Evolutionary conservation across 257 asterid genomes (phyloP).

Genomic region (Cordia subcordata): DNA sequence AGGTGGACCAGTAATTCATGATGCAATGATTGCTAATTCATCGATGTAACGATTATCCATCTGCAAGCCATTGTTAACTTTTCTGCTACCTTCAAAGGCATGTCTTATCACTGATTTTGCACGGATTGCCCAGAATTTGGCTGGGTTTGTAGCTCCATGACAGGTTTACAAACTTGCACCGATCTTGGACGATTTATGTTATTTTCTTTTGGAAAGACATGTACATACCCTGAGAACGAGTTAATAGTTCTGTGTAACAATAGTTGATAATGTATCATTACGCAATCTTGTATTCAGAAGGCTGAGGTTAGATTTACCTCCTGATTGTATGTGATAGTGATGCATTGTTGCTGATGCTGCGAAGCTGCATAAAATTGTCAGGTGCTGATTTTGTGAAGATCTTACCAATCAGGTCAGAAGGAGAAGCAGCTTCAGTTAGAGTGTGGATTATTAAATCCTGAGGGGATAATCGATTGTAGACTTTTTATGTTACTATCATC

Average conservation of each 20-base stretch:
- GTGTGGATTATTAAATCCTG: no score
- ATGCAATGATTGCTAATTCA: neutral
- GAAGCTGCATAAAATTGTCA: no score
- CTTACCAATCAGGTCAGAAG: no score
- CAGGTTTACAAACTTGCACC: neutral
- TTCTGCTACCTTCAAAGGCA: no score
- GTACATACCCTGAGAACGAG: neutral
- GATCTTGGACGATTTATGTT: neutral
- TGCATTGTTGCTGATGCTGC: neutral
- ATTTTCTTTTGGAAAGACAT: neutral
- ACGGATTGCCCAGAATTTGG: neutral
- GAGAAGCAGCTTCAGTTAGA: no score
- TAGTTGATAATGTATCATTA: neutral
- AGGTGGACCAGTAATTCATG: constrained; percentile 81
- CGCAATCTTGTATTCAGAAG: neutral
- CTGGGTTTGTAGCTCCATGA: neutral
- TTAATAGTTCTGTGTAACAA: neutral
- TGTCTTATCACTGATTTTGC: no score
- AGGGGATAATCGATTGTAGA: no score
- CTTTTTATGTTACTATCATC: no score
- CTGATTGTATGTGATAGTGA: neutral
- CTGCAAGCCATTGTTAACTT: no score
- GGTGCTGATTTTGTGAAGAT: no score
- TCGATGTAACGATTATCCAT: no score
- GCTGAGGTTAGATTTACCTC: neutral